These are phyloP conservation scores for Begonia loranthoides DNA, from an alignment of 306 rosid species.

Conservation along the genomic window DNA sequence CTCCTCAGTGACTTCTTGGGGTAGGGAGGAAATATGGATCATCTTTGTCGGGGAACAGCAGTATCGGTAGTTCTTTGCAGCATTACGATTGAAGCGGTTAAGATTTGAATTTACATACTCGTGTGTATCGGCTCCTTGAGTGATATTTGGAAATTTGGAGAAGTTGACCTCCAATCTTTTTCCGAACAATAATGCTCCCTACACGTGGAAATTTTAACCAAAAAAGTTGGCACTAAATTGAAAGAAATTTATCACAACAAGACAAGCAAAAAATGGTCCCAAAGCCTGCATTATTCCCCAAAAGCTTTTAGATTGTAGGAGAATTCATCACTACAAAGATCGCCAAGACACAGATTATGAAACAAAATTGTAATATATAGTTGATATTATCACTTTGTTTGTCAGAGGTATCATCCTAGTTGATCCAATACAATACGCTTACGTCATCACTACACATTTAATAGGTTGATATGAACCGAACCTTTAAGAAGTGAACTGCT, in stretches of 20 bases:
- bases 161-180: slow-evolving; percentile 90
- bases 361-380: too few relatives aligned
- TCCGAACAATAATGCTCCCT: slow-evolving; percentile 86
- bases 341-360: too few relatives aligned
- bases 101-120: slow-evolving; percentile 85
- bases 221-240: background rate
- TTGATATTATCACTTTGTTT: too few relatives aligned
- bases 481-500: slow-evolving; percentile 96
- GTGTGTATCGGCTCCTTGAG: slow-evolving; percentile 87
- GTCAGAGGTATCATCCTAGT: too few relatives aligned
- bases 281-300: too few relatives aligned
- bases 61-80: slow-evolving; percentile 93
- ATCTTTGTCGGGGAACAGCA: slow-evolving; percentile 97
- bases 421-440: too few relatives aligned
- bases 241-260: background rate
- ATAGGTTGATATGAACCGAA: slow-evolving; percentile 19
- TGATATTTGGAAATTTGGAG: slow-evolving; percentile 80
- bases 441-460: too few relatives aligned
- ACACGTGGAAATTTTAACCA: background rate
- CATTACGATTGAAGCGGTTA: slow-evolving; percentile 95
- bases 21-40: slow-evolving; percentile 86
- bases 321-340: too few relatives aligned
- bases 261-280: background rate
- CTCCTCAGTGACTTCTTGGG: slow-evolving; percentile 77
- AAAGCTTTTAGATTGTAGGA: too few relatives aligned